Evolutionary conservation across 2,329 filamentous ascomycete species (phyloP).

Genomic region (Exophiala xenobiotica): DNA sequence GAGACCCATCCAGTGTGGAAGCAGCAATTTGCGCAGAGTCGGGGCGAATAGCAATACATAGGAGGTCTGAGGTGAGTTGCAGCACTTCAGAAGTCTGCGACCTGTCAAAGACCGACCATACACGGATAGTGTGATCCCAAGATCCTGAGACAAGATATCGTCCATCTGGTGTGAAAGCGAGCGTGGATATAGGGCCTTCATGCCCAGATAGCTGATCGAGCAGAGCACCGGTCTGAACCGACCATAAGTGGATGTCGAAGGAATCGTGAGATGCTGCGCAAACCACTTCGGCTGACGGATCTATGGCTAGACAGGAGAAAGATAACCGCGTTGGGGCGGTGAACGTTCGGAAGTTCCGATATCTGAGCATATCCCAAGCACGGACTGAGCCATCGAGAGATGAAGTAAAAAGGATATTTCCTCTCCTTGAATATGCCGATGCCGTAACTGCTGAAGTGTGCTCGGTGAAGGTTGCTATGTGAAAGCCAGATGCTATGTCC

Average conservation of each 20-base stretch:
- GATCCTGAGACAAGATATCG: constrained; percentile 82
- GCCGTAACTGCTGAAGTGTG: constrained; percentile 90
- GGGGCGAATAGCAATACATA: constrained; percentile 81
- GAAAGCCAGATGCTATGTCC: constrained; percentile 96
- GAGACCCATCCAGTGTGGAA: constrained; percentile 86
- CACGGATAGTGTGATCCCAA: constrained; percentile 92
- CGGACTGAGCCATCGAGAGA: constrained; percentile 91
- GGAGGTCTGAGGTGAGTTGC: constrained; percentile 85
- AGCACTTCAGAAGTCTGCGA: constrained; percentile 94
- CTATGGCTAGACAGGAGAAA: constrained; percentile 93
- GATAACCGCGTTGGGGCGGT: constrained; percentile 88
- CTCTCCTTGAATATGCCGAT: constrained; percentile 91
- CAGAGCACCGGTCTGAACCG: constrained; percentile 93
- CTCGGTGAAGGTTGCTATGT: constrained; percentile 96
- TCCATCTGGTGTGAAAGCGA: constrained; percentile 87
- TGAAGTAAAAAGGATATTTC: constrained; percentile 92
- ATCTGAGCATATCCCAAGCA: constrained; percentile 94
- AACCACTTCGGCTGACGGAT: constrained; percentile 93
- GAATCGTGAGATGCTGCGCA: constrained; percentile 94
- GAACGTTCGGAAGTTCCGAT: constrained; percentile 96
- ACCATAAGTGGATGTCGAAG: constrained; percentile 98
- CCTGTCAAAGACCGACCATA: constrained; percentile 93
- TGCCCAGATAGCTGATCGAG: constrained; percentile 89
- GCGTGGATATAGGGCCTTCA: constrained; percentile 84
- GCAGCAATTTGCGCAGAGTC: constrained; percentile 90